Conservation (phyloP, 2,329 filamentous ascomycete species). For the Fusarium illudens region DNA sequence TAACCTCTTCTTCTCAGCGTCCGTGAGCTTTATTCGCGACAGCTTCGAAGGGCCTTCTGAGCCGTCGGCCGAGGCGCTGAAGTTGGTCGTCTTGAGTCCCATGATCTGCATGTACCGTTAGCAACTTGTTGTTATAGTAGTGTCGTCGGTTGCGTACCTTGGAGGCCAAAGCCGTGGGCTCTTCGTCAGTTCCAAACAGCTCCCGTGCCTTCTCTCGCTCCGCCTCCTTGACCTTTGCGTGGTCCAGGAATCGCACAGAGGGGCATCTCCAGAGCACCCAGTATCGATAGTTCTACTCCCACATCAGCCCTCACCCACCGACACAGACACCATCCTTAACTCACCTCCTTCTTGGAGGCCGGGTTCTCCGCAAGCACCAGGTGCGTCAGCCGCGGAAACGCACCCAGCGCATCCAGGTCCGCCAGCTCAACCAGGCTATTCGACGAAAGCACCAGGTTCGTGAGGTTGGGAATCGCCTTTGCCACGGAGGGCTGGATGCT, state of each 20-base stretch:
- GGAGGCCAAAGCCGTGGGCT: constrained; percentile 81
- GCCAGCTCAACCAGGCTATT: constrained; percentile 87
- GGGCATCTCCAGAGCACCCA: constrained; percentile 92
- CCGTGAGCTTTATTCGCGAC: constrained; percentile 84
- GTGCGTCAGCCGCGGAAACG: constrained; percentile 77
- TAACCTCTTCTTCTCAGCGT: constrained; percentile 84
- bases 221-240: constrained; percentile 85
- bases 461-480: constrained; percentile 81
- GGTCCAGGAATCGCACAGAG: constrained; percentile 88
- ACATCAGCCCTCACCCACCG: constrained; percentile 10
- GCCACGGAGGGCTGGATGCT: constrained; percentile 80
- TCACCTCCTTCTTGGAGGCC: constrained; percentile 88
- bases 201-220: constrained; percentile 80
- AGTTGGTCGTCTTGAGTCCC: constrained; percentile 80
- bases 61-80: constrained; percentile 64
- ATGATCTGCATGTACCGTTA: constrained; percentile 67
- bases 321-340: constrained; percentile 43
- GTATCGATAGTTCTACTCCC: constrained; percentile 81
- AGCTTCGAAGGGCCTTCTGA: constrained; percentile 65
- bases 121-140: not conserved
- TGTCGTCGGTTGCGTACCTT: constrained; percentile 58
- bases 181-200: constrained; percentile 81
- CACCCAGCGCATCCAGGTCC: constrained; percentile 82
- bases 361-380: constrained; percentile 87
- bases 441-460: constrained; percentile 80